A percentile compares a stretch with the other conserved stretches of the same genome.
phyloP scores from a whole-genome alignment of 345 rosid species.

The Corchorus olitorius region DNA sequence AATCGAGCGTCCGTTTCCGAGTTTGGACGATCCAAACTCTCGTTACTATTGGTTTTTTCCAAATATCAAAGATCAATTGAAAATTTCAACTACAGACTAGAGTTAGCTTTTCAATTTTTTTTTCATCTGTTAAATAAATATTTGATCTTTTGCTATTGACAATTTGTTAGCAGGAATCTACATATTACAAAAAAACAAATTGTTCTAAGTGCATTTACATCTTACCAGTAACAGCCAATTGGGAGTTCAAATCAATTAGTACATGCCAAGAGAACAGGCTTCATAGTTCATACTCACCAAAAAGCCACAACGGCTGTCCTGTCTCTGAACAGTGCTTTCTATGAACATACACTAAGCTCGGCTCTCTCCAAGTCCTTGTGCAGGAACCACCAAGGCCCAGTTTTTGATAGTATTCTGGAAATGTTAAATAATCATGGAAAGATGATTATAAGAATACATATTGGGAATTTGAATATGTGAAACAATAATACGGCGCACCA shows the following conservation, averaged over 20 bases:
- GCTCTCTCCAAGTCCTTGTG: constrained; percentile 46
- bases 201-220: not conserved
- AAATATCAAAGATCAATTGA: too few species aligned
- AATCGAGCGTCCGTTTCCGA: too few species aligned
- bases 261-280: too few species aligned
- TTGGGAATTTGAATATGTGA: not conserved
- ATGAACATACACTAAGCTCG: constrained; percentile 34
- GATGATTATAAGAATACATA: not conserved
- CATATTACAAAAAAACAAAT: not conserved
- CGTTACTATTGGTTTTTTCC: too few species aligned
- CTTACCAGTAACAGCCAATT: not conserved
- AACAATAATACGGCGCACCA: not conserved
- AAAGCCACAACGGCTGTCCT: not conserved
- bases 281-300: not conserved
- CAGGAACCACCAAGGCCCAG: constrained; percentile 98
- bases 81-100: too few species aligned
- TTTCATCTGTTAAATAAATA: not conserved
- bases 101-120: too few species aligned
- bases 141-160: not conserved
- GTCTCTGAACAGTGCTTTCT: not conserved
- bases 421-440: constrained; percentile 15
- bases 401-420: constrained; percentile 58
- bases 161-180: not conserved
- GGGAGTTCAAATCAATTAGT: not conserved
- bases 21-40: too few species aligned